Percentiles rank a stretch among this genome's conserved stretches.
These are phyloP conservation scores for Aureobasidium sp. DNA, from an alignment of 2,329 filamentous ascomycete species.

Conservation along the genomic window DNA sequence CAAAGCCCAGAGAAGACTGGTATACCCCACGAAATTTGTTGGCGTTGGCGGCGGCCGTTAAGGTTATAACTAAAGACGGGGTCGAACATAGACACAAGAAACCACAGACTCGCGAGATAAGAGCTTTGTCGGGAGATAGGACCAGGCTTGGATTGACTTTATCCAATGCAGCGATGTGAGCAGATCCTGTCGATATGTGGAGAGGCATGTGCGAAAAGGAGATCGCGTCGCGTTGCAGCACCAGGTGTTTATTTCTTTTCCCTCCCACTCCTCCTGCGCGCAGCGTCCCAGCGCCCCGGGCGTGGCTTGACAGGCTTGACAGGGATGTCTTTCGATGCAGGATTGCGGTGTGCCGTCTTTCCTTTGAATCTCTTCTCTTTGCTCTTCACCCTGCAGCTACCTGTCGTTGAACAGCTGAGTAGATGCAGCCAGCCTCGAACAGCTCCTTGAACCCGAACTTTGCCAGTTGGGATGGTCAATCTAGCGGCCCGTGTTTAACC, in stretches of 20 bases:
- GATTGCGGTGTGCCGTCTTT: slow-evolving; percentile 2
- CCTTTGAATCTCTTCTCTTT: not conserved
- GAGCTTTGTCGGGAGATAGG: not conserved
- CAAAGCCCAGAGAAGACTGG: slow-evolving; percentile 4
- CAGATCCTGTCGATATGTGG: slow-evolving; percentile 6
- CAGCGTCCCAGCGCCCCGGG: not conserved
- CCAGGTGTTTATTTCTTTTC: not conserved
- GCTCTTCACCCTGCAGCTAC: not conserved
- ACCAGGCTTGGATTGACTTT: slow-evolving; percentile 11
- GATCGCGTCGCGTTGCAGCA: slow-evolving; percentile 9
- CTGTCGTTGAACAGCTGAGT: not conserved
- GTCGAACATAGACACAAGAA: not conserved
- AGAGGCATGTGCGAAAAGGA: not conserved
- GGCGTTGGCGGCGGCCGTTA: not conserved
- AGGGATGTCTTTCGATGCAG: slow-evolving; percentile 6
- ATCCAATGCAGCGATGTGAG: not conserved
- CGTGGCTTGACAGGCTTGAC: slow-evolving; percentile 2
- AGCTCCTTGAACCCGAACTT: not conserved
- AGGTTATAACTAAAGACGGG: not conserved
- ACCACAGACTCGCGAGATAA: not conserved
- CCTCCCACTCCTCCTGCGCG: not conserved
- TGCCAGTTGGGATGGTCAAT: not conserved
- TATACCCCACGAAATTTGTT: slow-evolving; percentile 8
- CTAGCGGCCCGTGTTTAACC: not conserved
- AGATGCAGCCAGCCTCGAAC: not conserved